These are phyloP conservation scores for Microcyclosporella mali DNA, from an alignment of 2,329 filamentous ascomycete species.

Conservation along the genomic window DNA sequence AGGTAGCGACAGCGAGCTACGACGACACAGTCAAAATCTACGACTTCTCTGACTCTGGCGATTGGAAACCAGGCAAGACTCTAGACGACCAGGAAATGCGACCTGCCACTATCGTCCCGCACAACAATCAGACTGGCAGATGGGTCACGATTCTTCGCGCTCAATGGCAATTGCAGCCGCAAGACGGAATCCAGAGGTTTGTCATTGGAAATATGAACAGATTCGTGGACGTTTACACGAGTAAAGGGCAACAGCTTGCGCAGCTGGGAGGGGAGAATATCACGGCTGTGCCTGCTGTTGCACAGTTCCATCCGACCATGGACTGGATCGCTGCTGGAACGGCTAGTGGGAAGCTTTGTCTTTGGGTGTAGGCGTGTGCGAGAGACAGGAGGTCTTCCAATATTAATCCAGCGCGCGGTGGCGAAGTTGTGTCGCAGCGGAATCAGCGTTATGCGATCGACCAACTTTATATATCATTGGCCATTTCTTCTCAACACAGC, in stretches of 20 bases:
- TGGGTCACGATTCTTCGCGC: slow-evolving; percentile 85
- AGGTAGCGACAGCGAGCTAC: slow-evolving; percentile 86
- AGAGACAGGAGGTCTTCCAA: too few relatives aligned
- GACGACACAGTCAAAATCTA: slow-evolving; percentile 95
- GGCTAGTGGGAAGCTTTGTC: slow-evolving; percentile 81
- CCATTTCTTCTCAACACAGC: too few relatives aligned
- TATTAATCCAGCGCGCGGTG: too few relatives aligned
- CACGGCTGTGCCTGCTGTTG: slow-evolving; percentile 87
- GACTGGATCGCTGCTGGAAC: slow-evolving; percentile 93
- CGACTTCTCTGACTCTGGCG: slow-evolving; percentile 52
- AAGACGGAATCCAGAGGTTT: slow-evolving; percentile 77
- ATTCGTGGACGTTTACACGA: slow-evolving; percentile 85
- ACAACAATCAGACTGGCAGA: slow-evolving; percentile 93
- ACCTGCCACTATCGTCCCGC: slow-evolving; percentile 62
- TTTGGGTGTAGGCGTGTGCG: slow-evolving; percentile 63
- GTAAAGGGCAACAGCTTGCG: slow-evolving; percentile 76
- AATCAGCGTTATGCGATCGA: too few relatives aligned
- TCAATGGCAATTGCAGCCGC: slow-evolving; percentile 80
- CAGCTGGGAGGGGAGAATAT: slow-evolving; percentile 85
- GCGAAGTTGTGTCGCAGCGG: too few relatives aligned
- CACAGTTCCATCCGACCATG: slow-evolving; percentile 76
- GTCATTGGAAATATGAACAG: slow-evolving; percentile 86
- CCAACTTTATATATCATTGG: too few relatives aligned
- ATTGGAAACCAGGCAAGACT: slow-evolving; percentile 42
- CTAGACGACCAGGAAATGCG: slow-evolving; percentile 59